Evolutionary conservation across 805 yeast genomes (phyloP).

Genomic region (Wickerhamiella spandovensis): DNA sequence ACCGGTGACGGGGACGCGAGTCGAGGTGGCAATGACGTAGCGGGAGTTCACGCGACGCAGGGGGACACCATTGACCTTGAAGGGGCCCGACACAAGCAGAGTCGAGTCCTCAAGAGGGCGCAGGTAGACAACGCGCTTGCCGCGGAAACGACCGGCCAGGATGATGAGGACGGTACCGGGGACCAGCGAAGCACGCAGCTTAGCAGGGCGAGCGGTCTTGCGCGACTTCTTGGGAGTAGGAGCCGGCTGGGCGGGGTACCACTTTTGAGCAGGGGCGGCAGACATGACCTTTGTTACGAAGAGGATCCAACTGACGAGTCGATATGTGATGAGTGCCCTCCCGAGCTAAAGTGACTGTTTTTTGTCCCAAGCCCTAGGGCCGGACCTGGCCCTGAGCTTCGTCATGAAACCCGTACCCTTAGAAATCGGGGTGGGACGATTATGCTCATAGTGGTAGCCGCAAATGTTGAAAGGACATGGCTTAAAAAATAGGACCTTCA

Average conservation of each 20-base stretch:
- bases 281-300: slow-evolving; percentile 17
- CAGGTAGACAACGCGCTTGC: slow-evolving; percentile 98
- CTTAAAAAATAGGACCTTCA: too few relatives aligned
- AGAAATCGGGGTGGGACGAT: background rate
- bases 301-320: background rate
- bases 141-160: slow-evolving; percentile 99
- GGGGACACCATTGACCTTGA: slow-evolving; percentile 99
- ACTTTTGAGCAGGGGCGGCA: slow-evolving; percentile 39
- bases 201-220: slow-evolving; percentile 86
- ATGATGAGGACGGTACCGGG: slow-evolving; percentile 97
- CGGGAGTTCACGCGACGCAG: slow-evolving; percentile 97
- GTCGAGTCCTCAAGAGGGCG: slow-evolving; percentile 97
- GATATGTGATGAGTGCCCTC: slow-evolving; percentile 6
- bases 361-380: slow-evolving; percentile 8
- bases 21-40: slow-evolving; percentile 97
- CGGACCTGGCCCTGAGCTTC: background rate
- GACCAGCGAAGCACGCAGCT: slow-evolving; percentile 86
- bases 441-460: too few relatives aligned
- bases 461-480: too few relatives aligned
- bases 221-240: slow-evolving; percentile 80
- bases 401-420: background rate
- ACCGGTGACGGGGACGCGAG: slow-evolving; percentile 66
- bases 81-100: slow-evolving; percentile 93
- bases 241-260: slow-evolving; percentile 81
- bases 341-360: background rate